Conservation (phyloP, 78 protist species). For the Protostelium mycophagum region DNA sequence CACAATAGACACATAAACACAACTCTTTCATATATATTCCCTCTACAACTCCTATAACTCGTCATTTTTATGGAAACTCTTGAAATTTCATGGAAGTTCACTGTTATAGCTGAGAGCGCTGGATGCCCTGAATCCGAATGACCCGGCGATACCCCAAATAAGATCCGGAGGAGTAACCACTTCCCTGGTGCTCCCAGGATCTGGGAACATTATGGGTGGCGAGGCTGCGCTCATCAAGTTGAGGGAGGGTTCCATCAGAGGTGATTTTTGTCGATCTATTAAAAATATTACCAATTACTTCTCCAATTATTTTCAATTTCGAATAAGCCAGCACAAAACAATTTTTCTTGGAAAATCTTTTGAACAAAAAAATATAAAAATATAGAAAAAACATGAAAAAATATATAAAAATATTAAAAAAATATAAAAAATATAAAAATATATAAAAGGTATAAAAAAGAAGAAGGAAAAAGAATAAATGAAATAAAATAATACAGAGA, state of each 20-base stretch:
- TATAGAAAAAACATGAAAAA: too few species aligned
- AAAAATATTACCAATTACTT: not conserved
- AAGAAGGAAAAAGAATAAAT: not conserved
- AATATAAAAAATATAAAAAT: too few species aligned
- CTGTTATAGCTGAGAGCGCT: not conserved
- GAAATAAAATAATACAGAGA: not conserved
- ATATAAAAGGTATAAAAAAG: too few species aligned
- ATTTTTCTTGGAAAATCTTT: too few species aligned
- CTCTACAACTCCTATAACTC: conserved; percentile 2
- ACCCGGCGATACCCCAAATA: conserved; percentile 1
- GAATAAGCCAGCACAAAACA: too few species aligned
- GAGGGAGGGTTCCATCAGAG: not conserved
- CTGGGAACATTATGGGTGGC: conserved; percentile 19
- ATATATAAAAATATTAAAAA: too few species aligned
- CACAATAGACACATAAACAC: too few species aligned
- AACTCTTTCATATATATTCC: too few species aligned
- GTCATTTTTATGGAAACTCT: too few species aligned
- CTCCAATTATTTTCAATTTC: too few species aligned
- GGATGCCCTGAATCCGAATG: conserved; percentile 6
- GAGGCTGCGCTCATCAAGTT: conserved; percentile 4
- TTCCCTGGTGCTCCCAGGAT: conserved; percentile 12
- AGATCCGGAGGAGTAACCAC: conserved; percentile 14
- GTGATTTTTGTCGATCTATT: not conserved
- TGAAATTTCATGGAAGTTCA: not conserved
- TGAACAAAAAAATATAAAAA: too few species aligned